Evolutionary conservation across 495 filamentous ascomycete species (phyloP), one percentile per base, ranked within the genome.

Genomic region (Trichoderma gamsii): DNA sequence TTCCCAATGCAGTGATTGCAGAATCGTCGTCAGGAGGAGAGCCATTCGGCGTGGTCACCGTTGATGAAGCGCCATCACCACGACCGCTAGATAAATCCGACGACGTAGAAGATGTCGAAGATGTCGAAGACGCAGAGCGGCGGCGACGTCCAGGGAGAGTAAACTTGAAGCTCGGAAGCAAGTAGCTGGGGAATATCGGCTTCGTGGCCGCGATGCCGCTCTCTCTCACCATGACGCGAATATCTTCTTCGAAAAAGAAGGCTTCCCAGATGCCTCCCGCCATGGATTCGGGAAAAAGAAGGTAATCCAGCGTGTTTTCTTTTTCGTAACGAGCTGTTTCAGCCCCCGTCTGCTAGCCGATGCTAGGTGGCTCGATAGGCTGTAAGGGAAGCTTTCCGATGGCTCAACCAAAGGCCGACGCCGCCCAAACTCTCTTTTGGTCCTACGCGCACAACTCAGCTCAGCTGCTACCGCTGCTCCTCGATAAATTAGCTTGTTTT

Each of bases 161-260:
- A 9, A 65, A 41, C 44, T 69, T 73, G 63, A 84, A 72, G 68
- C 77, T 78, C 7, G 82, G 82, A 41, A 85, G 79, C 64, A 86
- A 76, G 70, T 81, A 85, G 43, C 75, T 75, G 18, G 82, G 77
- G 67, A 81, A 80, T 21, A 63, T 64, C 21, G 67, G 67, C 35
- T 49, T 63, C 38, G 67, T 64, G 0, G 56, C 67, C 61, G 65
- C 51, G n/a, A 66, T 66, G 65, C 65, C 65, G 27, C 65, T 66
- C 43, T 66, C 65, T 21, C 65, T 41, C 41, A 66, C 65, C 65
- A 66, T 66, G 35, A 16, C 41, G 8, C 21, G 63, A n/a, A 23
- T 65, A 16, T 61, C 56, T 11, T 61, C 56, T 8, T 61, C 25
- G 56, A 61, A 32, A 32, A 32, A 27, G 56, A 61, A 61, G 16